Conservation (phyloP, 306 rosid species). For the Chamaecrista fasciculata region DNA sequence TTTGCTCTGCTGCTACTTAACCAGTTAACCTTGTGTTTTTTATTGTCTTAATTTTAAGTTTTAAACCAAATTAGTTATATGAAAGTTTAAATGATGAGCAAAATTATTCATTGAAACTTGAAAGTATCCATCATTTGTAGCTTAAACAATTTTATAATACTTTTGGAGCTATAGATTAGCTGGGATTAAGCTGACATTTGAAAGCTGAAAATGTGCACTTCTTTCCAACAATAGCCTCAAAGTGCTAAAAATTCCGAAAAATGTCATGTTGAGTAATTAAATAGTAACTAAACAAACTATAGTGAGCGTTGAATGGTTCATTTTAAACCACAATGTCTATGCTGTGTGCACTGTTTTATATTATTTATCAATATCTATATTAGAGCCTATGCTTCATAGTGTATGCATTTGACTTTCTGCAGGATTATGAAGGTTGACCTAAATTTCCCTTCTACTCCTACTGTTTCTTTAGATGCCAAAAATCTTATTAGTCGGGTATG, state of each 20-base stretch:
- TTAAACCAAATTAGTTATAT: neutral
- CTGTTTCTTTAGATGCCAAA: slow-evolving; percentile 64
- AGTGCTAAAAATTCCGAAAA: no score
- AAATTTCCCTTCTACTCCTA: slow-evolving; percentile 58
- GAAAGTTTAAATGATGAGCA: no score
- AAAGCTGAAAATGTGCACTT: neutral
- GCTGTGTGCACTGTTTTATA: no score
- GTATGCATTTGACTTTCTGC: no score
- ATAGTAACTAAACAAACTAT: no score
- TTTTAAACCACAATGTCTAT: neutral
- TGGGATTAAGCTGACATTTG: neutral
- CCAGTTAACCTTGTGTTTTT: neutral
- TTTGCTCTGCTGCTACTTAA: neutral
- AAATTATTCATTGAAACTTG: neutral
- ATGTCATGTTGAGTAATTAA: no score
- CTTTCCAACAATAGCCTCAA: no score
- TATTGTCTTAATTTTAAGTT: no score
- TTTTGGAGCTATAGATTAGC: neutral
- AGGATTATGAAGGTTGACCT: slow-evolving; percentile 75
- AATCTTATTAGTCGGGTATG: slow-evolving; percentile 68
- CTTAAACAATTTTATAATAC: neutral
- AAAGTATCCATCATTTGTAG: neutral
- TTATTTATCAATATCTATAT: no score
- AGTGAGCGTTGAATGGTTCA: no score
- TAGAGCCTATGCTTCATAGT: no score